phyloP scores from a whole-genome alignment of 805 yeast species.

The Starmerella sp. region DNA sequence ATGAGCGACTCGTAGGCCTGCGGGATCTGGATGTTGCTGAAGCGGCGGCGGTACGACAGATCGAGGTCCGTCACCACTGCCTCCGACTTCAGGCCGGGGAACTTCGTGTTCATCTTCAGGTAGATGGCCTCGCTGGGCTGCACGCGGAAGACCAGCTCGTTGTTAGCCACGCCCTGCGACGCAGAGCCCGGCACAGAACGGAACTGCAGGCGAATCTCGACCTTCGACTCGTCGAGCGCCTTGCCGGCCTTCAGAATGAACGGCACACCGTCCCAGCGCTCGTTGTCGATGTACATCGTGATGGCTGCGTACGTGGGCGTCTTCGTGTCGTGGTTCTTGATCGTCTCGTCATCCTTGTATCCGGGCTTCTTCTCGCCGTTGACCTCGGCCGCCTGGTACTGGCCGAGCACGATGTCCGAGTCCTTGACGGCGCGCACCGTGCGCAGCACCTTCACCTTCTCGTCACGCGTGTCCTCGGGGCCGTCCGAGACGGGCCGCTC shows the following conservation, averaged over 20 bases:
- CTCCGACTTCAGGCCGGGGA: conserved; percentile 79
- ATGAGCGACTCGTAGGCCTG: conserved; percentile 96
- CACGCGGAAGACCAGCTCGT: conserved; percentile 85
- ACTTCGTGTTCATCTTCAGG: conserved; percentile 83
- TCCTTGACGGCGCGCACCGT: conserved; percentile 59
- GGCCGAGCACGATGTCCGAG: conserved; percentile 70
- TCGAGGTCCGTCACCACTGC: conserved; percentile 84
- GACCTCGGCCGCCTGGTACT: conserved; percentile 72
- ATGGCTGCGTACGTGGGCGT: conserved; percentile 90
- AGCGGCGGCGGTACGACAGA: conserved; percentile 70
- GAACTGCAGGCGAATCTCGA: conserved; percentile 88
- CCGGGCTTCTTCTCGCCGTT: conserved; percentile 65
- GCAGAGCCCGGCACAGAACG: conserved; percentile 51
- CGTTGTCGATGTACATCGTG: conserved; percentile 67
- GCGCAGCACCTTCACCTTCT: conserved; percentile 84
- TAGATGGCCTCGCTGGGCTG: conserved; percentile 94
- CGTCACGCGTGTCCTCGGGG: conserved; percentile 91
- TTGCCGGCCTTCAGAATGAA: conserved; percentile 93
- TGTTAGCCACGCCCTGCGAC: conserved; percentile 65
- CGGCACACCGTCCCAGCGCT: conserved; percentile 98
- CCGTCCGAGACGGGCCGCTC: conserved; percentile 87
- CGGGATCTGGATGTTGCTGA: conserved; percentile 84
- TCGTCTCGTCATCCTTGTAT: conserved; percentile 86
- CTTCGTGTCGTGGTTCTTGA: conserved; percentile 56
- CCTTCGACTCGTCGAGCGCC: conserved; percentile 90